These are phyloP conservation scores for Phialophora expanda DNA, from an alignment of 2,329 filamentous ascomycete species.

Conservation along the genomic window DNA sequence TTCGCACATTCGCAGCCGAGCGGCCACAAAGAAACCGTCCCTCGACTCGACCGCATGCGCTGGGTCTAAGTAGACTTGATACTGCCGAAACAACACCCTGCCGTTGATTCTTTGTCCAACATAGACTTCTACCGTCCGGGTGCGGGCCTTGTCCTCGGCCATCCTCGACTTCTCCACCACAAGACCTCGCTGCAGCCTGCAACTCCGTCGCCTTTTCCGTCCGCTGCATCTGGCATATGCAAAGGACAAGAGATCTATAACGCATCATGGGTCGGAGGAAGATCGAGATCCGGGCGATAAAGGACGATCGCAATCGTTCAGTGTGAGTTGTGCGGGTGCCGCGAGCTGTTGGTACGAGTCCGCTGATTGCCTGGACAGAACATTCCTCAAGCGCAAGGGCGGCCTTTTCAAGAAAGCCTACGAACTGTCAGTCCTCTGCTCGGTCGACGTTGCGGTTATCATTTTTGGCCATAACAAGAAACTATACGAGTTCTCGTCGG, in stretches of 20 bases:
- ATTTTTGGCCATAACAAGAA: constrained; percentile 99
- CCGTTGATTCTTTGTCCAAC: constrained; percentile 19
- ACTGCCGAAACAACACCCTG: constrained; percentile 1
- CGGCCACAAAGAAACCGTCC: constrained; percentile 14
- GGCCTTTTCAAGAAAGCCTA: constrained; percentile 99
- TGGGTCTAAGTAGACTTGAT: background rate
- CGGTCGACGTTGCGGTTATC: constrained; percentile 97
- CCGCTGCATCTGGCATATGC: constrained; percentile 18
- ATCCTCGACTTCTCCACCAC: constrained; percentile 7
- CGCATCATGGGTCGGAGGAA: constrained; percentile 89
- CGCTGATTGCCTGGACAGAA: constrained; percentile 60
- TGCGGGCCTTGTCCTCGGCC: constrained; percentile 16
- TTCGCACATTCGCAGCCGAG: constrained; percentile 3
- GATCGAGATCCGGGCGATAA: constrained; percentile 99
- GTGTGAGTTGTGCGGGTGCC: constrained; percentile 69
- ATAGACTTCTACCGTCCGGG: background rate
- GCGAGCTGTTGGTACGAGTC: constrained; percentile 5
- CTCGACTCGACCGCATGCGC: constrained; percentile 17
- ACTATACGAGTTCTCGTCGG: constrained; percentile 95
- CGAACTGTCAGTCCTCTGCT: constrained; percentile 96
- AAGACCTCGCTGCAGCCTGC: constrained; percentile 8
- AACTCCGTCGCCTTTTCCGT: background rate
- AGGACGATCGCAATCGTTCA: constrained; percentile 95
- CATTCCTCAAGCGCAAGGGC: constrained; percentile 97
- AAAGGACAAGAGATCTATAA: constrained; percentile 19